Evolutionary conservation across 1,139 yeast species (phyloP).

Genomic region (Yamadazyma trypodendri): DNA sequence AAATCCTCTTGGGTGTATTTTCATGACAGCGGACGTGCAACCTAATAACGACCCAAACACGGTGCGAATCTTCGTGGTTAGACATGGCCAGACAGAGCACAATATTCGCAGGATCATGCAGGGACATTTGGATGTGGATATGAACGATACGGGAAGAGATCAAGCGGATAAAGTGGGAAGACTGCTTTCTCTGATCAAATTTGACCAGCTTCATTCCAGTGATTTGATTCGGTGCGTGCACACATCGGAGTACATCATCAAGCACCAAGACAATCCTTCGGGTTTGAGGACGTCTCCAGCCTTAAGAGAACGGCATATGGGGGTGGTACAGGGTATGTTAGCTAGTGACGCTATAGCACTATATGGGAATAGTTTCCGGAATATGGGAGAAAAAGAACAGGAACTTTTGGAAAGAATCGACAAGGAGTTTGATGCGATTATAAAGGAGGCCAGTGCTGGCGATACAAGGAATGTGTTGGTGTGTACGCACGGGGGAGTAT

Average conservation of each 20-base stretch:
- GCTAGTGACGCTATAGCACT: constrained; percentile 59
- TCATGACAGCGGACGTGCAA: constrained; percentile 31
- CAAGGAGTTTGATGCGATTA: constrained; percentile 44
- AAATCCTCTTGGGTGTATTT: no score
- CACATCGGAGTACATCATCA: constrained; percentile 44
- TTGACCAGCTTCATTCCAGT: constrained; percentile 57
- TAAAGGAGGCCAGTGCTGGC: constrained; percentile 34
- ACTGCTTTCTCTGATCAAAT: constrained; percentile 32
- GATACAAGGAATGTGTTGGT: constrained; percentile 52
- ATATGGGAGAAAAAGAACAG: constrained; percentile 53
- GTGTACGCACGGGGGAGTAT: constrained; percentile 87
- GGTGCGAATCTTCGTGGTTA: constrained; percentile 58
- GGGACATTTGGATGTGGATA: constrained; percentile 65
- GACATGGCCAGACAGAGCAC: constrained; percentile 83
- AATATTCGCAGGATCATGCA: constrained; percentile 67
- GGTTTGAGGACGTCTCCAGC: constrained; percentile 28
- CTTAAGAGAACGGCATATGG: constrained; percentile 80
- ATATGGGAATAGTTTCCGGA: constrained; percentile 37
- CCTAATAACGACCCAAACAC: constrained; percentile 35
- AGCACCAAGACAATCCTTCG: constrained; percentile 22
- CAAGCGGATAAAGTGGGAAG: constrained; percentile 57
- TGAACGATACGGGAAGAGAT: constrained; percentile 55
- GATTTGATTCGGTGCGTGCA: constrained; percentile 62
- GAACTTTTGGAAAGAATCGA: constrained; percentile 52
- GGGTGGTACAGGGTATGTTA: constrained; percentile 69